Conservation (phyloP, 164 flowering plant genomes). For the Kalanchoe fedtschenkoi region DNA sequence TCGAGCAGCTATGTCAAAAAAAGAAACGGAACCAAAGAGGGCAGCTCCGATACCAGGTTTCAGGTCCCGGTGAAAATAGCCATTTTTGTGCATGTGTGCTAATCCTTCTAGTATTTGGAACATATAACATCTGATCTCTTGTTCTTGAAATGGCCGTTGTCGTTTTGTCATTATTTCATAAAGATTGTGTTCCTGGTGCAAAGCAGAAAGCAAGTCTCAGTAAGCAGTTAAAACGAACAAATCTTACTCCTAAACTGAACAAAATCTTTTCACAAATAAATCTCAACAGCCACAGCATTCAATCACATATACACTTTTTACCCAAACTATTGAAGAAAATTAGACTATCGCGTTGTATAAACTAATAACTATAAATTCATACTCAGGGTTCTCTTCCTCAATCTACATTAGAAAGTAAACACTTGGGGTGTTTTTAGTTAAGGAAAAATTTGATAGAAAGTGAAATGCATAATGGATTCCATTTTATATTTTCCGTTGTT, state of each 20-base stretch:
- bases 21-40: neutral
- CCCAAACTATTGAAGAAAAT: too few species aligned
- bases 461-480: too few species aligned
- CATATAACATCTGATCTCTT: slow-evolving; percentile 83
- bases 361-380: too few species aligned
- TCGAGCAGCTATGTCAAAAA: neutral
- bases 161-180: slow-evolving; percentile 86
- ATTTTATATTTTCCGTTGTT: too few species aligned
- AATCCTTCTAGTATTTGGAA: slow-evolving; percentile 95
- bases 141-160: slow-evolving; percentile 59
- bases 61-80: slow-evolving; percentile 70
- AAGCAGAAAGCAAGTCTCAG: neutral
- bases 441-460: too few species aligned
- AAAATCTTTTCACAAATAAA: too few species aligned
- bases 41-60: slow-evolving; percentile 20
- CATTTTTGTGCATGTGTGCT: slow-evolving; percentile 83
- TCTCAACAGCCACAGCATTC: too few species aligned
- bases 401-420: too few species aligned
- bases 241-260: neutral
- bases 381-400: too few species aligned
- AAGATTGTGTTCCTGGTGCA: slow-evolving; percentile 82
- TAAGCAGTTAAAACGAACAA: neutral
- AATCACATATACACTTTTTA: too few species aligned
- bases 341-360: too few species aligned
- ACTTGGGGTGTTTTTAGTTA: too few species aligned